Base-by-base conservation (phyloP, 2,329 filamentous ascomycete species). In the Endothia cerciana region DNA sequence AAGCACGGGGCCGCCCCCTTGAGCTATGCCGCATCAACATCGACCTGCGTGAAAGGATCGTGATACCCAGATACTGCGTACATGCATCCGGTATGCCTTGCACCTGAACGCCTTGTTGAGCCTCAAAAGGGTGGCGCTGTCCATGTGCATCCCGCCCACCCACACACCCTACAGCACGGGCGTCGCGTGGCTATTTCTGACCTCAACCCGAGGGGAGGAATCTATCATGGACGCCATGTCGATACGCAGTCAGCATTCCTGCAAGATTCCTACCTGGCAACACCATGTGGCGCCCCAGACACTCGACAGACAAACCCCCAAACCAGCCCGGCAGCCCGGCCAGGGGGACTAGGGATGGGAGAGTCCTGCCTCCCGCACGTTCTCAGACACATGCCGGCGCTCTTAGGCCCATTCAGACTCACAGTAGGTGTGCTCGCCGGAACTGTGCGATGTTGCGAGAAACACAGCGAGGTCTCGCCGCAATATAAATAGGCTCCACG, bases 401-500 rank as follows among this genome's bases (percentile, higher is more conserved):
- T 40, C 55, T 53, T 60, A 33, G 22, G 33, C 30, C 15, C 6
- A 51, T 60, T 11, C 40, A 40, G 38, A 22, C 53, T 61, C 15
- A 47, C 38, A 38, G 47, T n/a, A 22, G 47, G 22, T 51, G 47
- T 17, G 33, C n/a, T 65, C 38, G 38, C 43, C 56, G 59, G 33
- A 28, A 47, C 38, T 49, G 63, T 65, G 55, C 41, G 19, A 22
- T 22, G 38, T 47, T 62, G 63, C 47, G 13, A 33, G 59, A 43
- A 58, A 67, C 60, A 66, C 60, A 49, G 58, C 43, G 10, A 63
- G 56, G 66, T 66, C 57, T 64, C 53, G 61, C 57, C 36, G 43
- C 61, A 64, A 63, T 66, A 66, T 59, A 64, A 56, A 64, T 61
- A 63, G 57, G 66, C 66, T 66, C 64, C 66, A 68, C 64, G 64